Percentiles rank a stretch among this genome's conserved stretches.
Evolutionary conservation across 495 filamentous ascomycete genomes (phyloP).

Genomic region (Neurospora pannonica): DNA sequence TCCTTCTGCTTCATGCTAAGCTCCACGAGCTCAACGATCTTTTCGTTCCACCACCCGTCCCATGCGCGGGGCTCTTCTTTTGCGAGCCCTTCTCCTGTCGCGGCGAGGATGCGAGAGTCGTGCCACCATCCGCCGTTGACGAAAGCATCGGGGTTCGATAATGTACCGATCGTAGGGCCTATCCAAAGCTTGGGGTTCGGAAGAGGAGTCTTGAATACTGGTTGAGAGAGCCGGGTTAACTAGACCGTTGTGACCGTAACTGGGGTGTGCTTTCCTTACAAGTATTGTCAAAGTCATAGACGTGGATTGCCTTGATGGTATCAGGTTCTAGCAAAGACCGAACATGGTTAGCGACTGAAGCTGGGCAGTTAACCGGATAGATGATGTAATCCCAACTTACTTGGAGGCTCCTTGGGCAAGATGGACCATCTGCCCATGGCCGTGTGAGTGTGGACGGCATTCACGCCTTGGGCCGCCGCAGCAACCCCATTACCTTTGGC

Average conservation of each 20-base stretch:
- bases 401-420: conserved; percentile 58
- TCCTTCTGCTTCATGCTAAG: conserved; percentile 83
- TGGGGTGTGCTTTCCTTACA: conserved; percentile 40
- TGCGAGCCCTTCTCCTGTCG: conserved; percentile 77
- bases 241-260: neutral
- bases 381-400: conserved; percentile 13
- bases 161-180: conserved; percentile 57
- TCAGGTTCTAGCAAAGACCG: conserved; percentile 40
- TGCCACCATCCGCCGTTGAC: conserved; percentile 96
- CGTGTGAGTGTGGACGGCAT: conserved; percentile 50
- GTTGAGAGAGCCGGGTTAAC: neutral
- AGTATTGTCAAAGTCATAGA: conserved; percentile 99
- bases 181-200: conserved; percentile 89
- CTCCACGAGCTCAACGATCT: conserved; percentile 71
- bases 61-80: conserved; percentile 76
- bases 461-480: neutral
- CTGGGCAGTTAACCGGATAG: neutral
- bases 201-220: conserved; percentile 84
- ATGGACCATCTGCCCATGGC: conserved; percentile 76
- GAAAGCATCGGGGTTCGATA: conserved; percentile 68
- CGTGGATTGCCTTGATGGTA: conserved; percentile 69
- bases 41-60: conserved; percentile 97
- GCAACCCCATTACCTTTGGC: conserved; percentile 2
- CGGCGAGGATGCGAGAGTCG: conserved; percentile 71
- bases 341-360: conserved; percentile 6